These are phyloP conservation scores for Zasmidium cellare DNA, from an alignment of 2,329 filamentous ascomycete genomes.

Conservation along the genomic window DNA sequence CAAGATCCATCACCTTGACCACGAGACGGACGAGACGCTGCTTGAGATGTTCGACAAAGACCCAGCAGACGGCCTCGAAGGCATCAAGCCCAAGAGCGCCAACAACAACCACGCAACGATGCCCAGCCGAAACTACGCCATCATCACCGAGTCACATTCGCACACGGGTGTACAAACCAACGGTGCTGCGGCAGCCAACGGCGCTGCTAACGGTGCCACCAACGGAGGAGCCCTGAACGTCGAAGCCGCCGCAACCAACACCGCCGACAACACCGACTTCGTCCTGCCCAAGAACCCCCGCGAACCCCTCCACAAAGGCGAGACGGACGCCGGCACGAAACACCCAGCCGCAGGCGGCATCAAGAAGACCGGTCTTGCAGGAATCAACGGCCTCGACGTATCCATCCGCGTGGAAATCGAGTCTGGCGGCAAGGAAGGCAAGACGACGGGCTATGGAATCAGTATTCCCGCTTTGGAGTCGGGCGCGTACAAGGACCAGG, in stretches of 20 bases:
- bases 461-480: conserved; percentile 46
- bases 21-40: conserved; percentile 64
- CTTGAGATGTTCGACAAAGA: conserved; percentile 64
- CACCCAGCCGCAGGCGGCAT: conserved; percentile 67
- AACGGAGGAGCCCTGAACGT: conserved; percentile 22
- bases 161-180: conserved; percentile 29
- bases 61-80: conserved; percentile 45
- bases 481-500: conserved; percentile 26
- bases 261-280: conserved; percentile 42
- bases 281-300: conserved; percentile 58
- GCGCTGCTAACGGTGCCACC: conserved; percentile 21
- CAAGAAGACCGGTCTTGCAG: conserved; percentile 43
- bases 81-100: conserved; percentile 62
- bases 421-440: conserved; percentile 43
- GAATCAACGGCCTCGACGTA: conserved; percentile 48
- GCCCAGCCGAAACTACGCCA: conserved; percentile 66
- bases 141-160: conserved; percentile 56
- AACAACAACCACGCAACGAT: conserved; percentile 83
- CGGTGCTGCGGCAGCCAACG: conserved; percentile 15
- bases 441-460: conserved; percentile 53
- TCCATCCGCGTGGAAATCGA: conserved; percentile 51
- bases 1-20: conserved; percentile 65
- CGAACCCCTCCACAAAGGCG: conserved; percentile 70
- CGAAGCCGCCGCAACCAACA: conserved; percentile 6
- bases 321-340: conserved; percentile 72